phyloP scores from a whole-genome alignment of 192 early-diverging fungal genomes.

The Gamsiella multidivaricata region DNA sequence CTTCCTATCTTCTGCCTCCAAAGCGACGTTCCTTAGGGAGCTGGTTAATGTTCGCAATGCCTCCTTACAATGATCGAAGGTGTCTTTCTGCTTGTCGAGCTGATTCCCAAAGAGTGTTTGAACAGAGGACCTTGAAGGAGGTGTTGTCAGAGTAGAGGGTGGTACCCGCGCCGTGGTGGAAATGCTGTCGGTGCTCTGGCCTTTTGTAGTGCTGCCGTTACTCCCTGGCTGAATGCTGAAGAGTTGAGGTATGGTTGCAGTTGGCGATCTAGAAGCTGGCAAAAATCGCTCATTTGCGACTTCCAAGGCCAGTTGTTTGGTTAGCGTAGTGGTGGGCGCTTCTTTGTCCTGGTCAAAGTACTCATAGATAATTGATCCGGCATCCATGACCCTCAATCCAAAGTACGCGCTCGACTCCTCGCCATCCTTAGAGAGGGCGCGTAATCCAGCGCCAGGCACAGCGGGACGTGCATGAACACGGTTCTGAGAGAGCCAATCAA shows the following conservation, averaged over 20 bases:
- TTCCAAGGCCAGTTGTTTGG: too few species aligned
- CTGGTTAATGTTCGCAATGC: constrained; percentile 22
- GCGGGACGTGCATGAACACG: neutral
- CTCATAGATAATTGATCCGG: neutral
- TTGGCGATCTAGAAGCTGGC: neutral
- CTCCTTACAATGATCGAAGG: neutral
- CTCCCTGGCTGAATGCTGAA: neutral
- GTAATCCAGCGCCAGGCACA: neutral
- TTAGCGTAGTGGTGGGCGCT: too few species aligned
- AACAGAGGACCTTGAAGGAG: neutral
- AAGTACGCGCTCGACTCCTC: neutral
- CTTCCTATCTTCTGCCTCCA: constrained; percentile 22
- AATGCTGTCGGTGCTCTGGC: too few species aligned
- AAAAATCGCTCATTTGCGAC: neutral
- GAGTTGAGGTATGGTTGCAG: neutral
- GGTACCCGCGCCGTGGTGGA: too few species aligned
- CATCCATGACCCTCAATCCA: constrained; percentile 3
- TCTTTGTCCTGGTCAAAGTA: neutral
- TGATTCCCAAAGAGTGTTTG: constrained; percentile 21
- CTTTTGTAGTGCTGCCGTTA: too few species aligned
- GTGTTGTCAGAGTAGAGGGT: too few species aligned
- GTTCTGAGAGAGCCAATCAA: neutral
- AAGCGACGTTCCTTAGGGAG: constrained; percentile 10
- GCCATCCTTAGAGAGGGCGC: neutral
- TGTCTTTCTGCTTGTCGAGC: neutral